Evolutionary conservation across 192 early-diverging fungal genomes (phyloP), one percentile per base, ranked within the genome.

Genomic region (Coemansia sp.): DNA sequence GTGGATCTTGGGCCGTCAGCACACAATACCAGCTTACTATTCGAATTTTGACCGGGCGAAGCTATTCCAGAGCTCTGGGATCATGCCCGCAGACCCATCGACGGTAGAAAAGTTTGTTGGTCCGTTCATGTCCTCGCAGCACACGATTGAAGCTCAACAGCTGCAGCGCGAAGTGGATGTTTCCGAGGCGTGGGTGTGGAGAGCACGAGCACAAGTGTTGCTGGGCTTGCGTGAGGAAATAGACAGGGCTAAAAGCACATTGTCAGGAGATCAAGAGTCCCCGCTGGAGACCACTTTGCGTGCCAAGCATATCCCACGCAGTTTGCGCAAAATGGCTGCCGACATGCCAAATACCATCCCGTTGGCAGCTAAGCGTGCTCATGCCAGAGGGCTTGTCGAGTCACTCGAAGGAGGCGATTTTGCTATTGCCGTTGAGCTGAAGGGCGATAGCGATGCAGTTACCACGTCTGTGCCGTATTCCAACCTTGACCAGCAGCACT

Each of bases 121-220:
- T 60, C 57, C 66, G 24, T 85, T 75, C 61, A 73, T 72, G 75
- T 63, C 78, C 15, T 27, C 72, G 20, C 82, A 72, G 46, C 75
- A 74, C 63, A 33, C 59, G 12, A 40, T 75, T n/a, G 71, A 70
- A 18, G 27, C 29, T 11, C 70, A 75, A 42, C 74, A 77, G 57
- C 66, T 76, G 12, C 82, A 83, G 68, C 66, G 59, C 18, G 71
- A 70, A 20, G 66, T 90, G 8, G 77, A 84, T 64, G 63, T 49
- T 3, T 73, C 88, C 10, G 89, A 90, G 73, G 89, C 88, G 15
- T 90, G 89, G 89, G 75, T 85, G 51, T 90, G 89, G 89, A 69
- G 89, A 24, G 84, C 86, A 9, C 72, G 82, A 2, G 87, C 88
- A 8, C 89, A 90, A 69, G 75, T 80, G 1, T 78, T 90, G n/a